Conservation (phyloP, 495 filamentous ascomycete species). For the Thozetella sp. region DNA sequence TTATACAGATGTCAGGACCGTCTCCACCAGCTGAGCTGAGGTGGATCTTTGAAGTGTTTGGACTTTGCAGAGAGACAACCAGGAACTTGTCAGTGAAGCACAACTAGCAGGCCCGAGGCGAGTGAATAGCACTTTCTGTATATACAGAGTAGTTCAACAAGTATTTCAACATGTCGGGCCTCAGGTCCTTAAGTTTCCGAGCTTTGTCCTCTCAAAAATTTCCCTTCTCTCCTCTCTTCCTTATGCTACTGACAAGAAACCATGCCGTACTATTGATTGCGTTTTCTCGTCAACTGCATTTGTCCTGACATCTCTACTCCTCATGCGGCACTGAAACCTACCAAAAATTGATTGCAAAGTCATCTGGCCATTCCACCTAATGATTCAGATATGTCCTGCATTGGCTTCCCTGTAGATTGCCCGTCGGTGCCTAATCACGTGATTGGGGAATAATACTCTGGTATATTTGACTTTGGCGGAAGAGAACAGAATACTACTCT, state of each 20-base stretch:
- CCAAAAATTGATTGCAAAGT: neutral
- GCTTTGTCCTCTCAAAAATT: neutral
- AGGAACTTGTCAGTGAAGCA: neutral
- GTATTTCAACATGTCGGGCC: neutral
- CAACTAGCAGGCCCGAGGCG: neutral
- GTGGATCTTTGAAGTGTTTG: constrained; percentile 17
- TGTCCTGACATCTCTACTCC: neutral
- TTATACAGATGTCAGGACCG: constrained; percentile 6
- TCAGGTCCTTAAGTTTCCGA: neutral
- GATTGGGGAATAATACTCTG: too few species aligned
- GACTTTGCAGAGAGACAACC: constrained; percentile 7
- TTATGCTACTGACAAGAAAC: neutral
- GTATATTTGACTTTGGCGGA: too few species aligned
- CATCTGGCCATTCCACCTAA: neutral
- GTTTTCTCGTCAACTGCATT: neutral
- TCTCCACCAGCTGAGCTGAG: constrained; percentile 11
- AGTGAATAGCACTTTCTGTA: neutral
- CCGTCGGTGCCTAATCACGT: too few species aligned
- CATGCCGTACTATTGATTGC: neutral
- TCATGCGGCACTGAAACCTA: neutral
- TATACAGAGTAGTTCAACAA: neutral
- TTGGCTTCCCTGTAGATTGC: neutral
- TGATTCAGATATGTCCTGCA: neutral
- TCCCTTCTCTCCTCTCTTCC: neutral
- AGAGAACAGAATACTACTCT: too few species aligned